Evolutionary conservation across 1,284 basidiomycete species (phyloP), one percentile per base, ranked within the genome.

Genomic region (Cystobasidium slooffiae): DNA sequence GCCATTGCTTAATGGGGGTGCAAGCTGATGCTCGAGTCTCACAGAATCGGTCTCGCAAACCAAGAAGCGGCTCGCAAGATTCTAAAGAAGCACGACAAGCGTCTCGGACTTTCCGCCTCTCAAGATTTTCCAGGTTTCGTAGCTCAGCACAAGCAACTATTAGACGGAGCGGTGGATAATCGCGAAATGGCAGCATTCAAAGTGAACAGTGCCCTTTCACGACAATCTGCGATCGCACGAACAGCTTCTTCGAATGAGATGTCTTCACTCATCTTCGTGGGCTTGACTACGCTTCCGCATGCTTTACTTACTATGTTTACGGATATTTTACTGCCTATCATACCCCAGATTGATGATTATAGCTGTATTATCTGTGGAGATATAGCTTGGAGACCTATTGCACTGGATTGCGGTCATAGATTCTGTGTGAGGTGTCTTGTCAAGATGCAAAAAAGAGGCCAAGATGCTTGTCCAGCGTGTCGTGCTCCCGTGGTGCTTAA

Each of bases 371-470:
- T 84, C 74, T 84, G 83, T 76, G 82, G 81, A 6, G 82, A 82
- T 41, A 79, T 84, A 10, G 83, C 83, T 9, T 84, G 78, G 76
- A 76, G 78, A 68, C 79, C 79, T 9, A 92, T 98, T 70, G 85
- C 93, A 4, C 86, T 98, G 3, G 83, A 84, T 37, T 98, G 95
- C 78, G 86, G 89, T 0, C 95, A 97, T 82, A 79, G 49, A 12
- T 20, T 46, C 31, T 74, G 66, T 53, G 64, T 77, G 24, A 87
- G 89, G 64, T 97, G 94, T 82, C 85, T 98, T 18, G 93, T 94
- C 62, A 97, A 97, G 84, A 91, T 98, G 88, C 95, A 98, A 84
- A 92, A 91, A 80, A 85, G 90, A 16, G 88, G 89, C 0, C 88
- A 91, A 78, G 87, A 85, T 12, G 85, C 90, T 76, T 98, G 95